phyloP scores from a whole-genome alignment of 208 protist genomes.

The Phytomonas sp. region DNA sequence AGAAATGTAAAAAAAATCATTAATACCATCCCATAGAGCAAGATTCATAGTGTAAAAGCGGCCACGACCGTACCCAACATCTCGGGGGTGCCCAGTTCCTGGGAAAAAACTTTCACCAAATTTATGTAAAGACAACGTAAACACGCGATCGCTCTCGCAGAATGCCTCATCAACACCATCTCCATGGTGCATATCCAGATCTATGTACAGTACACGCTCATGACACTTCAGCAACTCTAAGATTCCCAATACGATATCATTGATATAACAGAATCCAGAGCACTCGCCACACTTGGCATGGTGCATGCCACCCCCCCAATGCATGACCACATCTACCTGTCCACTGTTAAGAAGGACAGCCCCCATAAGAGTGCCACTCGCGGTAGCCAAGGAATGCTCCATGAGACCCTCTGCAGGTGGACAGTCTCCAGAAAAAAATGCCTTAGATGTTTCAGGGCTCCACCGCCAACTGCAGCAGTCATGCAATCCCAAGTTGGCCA shows the following conservation, averaged over 20 bases:
- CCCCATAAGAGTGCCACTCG: conserved; percentile 78
- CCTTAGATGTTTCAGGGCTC: conserved; percentile 75
- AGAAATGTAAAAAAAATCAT: conserved; percentile 83
- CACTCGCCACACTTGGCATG: conserved; percentile 96
- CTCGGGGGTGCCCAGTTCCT: conserved; percentile 91
- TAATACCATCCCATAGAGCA: conserved; percentile 83
- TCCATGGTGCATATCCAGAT: conserved; percentile 99
- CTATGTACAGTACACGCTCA: conserved; percentile 98
- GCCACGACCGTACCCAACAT: conserved; percentile 71
- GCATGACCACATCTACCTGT: conserved; percentile 90
- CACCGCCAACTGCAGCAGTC: conserved; percentile 75
- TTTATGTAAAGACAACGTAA: conserved; percentile 99
- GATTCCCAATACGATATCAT: conserved; percentile 99
- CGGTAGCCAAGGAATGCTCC: conserved; percentile 79
- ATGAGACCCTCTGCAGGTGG: conserved; percentile 83
- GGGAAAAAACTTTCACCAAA: conserved; percentile 98
- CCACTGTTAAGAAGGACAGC: conserved; percentile 80
- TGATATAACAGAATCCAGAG: conserved; percentile 99
- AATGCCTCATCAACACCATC: conserved; percentile 99
- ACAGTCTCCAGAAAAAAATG: conserved; percentile 82
- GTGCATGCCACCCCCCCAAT: conserved; percentile 99
- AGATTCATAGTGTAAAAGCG: conserved; percentile 87
- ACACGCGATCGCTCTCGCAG: conserved; percentile 98
- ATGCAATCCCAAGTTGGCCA: conserved; percentile 81
- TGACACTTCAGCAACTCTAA: conserved; percentile 98